Conservation (phyloP, 2,329 filamentous ascomycete species). For the Sclerotinia subarctica region DNA sequence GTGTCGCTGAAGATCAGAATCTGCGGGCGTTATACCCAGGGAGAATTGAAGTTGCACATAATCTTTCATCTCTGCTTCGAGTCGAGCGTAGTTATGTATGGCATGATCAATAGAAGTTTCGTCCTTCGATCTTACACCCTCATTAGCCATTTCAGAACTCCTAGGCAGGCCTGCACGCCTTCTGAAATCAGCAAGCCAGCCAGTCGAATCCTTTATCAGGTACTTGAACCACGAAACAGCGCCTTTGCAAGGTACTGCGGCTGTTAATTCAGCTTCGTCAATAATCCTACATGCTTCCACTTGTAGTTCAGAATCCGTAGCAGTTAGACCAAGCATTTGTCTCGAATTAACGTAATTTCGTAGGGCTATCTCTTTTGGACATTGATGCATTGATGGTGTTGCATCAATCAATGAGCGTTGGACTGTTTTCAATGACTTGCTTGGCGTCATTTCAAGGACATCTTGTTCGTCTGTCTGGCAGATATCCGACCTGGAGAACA, state of each 20-base stretch:
- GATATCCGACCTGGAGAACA: constrained; percentile 40
- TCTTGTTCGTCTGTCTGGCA: background rate
- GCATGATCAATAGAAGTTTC: constrained; percentile 56
- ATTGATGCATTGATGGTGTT: constrained; percentile 14
- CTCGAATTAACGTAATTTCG: constrained; percentile 30
- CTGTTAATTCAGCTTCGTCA: constrained; percentile 50
- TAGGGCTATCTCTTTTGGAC: constrained; percentile 31
- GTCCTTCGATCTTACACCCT: constrained; percentile 50
- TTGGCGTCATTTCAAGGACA: background rate
- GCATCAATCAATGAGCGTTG: background rate
- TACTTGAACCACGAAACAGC: constrained; percentile 55
- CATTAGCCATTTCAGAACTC: constrained; percentile 52
- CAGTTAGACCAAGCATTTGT: constrained; percentile 51
- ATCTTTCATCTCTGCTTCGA: constrained; percentile 55
- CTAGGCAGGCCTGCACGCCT: constrained; percentile 56
- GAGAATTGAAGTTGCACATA: constrained; percentile 48
- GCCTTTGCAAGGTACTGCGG: constrained; percentile 31
- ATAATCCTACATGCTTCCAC: constrained; percentile 57
- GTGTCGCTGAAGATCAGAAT: constrained; percentile 54
- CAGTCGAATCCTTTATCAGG: constrained; percentile 47
- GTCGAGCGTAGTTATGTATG: constrained; percentile 52
- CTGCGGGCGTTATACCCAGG: constrained; percentile 48
- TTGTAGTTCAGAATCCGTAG: constrained; percentile 59
- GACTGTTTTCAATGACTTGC: background rate
- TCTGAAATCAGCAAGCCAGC: constrained; percentile 56